Evolutionary conservation across 140 eudicot species (phyloP).

Genomic region (Erigeron philadelphicus): DNA sequence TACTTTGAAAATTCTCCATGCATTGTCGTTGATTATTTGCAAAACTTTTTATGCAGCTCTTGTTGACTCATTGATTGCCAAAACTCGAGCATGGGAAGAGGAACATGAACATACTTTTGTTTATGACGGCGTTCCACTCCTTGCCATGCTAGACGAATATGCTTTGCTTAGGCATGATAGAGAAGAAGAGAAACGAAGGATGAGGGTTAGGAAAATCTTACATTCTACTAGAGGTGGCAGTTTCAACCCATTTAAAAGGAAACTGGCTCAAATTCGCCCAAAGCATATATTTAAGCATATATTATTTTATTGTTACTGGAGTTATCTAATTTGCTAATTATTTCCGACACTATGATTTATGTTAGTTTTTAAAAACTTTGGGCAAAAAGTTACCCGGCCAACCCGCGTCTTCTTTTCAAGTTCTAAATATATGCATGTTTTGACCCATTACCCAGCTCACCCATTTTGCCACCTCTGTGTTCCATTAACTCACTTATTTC

Average conservation of each 20-base stretch:
- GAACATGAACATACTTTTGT: constrained; percentile 66
- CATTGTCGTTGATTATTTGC: background rate
- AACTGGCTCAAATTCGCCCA: background rate
- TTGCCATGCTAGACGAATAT: constrained; percentile 94
- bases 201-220: constrained; percentile 53
- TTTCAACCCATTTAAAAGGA: background rate
- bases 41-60: constrained; percentile 47
- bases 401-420: background rate
- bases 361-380: background rate
- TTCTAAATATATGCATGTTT: background rate
- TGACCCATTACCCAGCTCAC: background rate
- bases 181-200: constrained; percentile 94
- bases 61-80: constrained; percentile 76
- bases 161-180: constrained; percentile 84
- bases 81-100: constrained; percentile 93
- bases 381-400: background rate
- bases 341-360: no score
- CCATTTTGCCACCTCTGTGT: background rate
- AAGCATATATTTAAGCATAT: background rate
- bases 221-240: background rate
- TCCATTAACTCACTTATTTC: background rate
- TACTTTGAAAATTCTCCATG: background rate
- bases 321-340: no score
- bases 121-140: constrained; percentile 96
- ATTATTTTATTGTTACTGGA: no score